Base-by-base conservation (phyloP, 2,329 filamentous ascomycete species). In the Passalora sequoiae region DNA sequence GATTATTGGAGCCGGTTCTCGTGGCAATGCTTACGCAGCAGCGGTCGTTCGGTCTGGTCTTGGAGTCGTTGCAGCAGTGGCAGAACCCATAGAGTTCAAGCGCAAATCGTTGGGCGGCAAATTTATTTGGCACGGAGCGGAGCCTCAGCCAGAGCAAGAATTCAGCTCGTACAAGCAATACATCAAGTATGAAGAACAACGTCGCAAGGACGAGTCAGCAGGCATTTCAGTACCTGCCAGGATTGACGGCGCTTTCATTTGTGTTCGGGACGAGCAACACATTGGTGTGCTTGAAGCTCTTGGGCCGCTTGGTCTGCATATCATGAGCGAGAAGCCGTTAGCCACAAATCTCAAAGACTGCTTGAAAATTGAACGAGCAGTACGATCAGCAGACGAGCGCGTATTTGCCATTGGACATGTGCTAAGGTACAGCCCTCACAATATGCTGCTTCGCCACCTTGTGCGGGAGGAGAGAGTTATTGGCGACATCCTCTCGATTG, bases 331-430 rank as follows among this genome's bases (percentile, higher is more conserved):
- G 72, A 98, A 98, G 68, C 92, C 92, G 2, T 69, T 98, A 41
- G 87, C 89, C 0, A 88, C 87, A 16, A 84, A 78, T 0, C 69
- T 97, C 20, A 65, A 74, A 13, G 88, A 92, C 57, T 96, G 89
- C 60, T 69, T 95, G 25, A 73, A 72, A 31, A 91, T 94, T 58
- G 59, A 61, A 35, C 54, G 57, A 47, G 57, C 60, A 6, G 47
- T 59, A 30, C 43, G 40, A 61, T 46, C 63, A 53, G 27, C 43
- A 13, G 32, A 51, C 17, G 54, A 56, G 29, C 59, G 58, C 0
- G 73, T 97, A 30, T 94, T 97, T 64, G 89, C 87, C 1, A 88
- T 97, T 44, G 91, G 92, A 9, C 92, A 98, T 66, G 92, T 98
- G 10, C 71, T 98, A 44, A 78, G 91, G 25, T 97, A 97, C 66